Base-by-base conservation (phyloP, 192 early-diverging fungal species). In the Gryganskiella cystojenkinii region DNA sequence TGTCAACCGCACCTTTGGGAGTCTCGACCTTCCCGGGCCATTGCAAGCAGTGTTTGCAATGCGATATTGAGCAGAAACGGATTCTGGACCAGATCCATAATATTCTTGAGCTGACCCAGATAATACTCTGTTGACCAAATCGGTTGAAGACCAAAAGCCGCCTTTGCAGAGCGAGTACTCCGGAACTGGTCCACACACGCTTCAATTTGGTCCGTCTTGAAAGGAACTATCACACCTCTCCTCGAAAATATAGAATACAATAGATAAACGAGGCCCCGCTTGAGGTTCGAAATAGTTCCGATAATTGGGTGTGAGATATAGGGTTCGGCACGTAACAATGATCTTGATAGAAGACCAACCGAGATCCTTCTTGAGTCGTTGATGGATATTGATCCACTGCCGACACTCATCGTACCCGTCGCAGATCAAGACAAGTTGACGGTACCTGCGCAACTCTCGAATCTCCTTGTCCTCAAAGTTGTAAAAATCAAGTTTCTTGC, bases 321-420 rank as follows among this genome's bases (percentile, higher is more conserved):
- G 54, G 3, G 19, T 56, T 10, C 54, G 27, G 30, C 54, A 56
- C 3, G 19, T 37, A n/a, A 56, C 34, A n/a, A 56, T n/a, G 1
- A 56, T 37, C 19, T 56, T 31, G 33, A 37, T 20, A 0, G 17
- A 0, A 27, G n/a, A 34, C n/a, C 34, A 33, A 8, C 54, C 33
- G n/a, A n/a, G n/a, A 9, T 14, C 7, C 5, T 6, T 7, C 19
- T 56, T 56, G 33, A 56, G 22, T 19, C 20, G 33, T 5, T 27
- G 10, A 20, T 56, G 34, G 3, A 56, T 5, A 20, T 56, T 56
- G n/a, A 9, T 1, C 3, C n/a, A 34, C n/a, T 34, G 54, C 30
- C 34, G 54, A 7, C 54, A n/a, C 20, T 56, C 54, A 3, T 56
- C 54, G 34, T 56, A 56, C 11, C 54, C 54, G 3, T 56, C 54